Conservation (phyloP, 108 stramenopile species). For the Stephanodiscus triporus region DNA sequence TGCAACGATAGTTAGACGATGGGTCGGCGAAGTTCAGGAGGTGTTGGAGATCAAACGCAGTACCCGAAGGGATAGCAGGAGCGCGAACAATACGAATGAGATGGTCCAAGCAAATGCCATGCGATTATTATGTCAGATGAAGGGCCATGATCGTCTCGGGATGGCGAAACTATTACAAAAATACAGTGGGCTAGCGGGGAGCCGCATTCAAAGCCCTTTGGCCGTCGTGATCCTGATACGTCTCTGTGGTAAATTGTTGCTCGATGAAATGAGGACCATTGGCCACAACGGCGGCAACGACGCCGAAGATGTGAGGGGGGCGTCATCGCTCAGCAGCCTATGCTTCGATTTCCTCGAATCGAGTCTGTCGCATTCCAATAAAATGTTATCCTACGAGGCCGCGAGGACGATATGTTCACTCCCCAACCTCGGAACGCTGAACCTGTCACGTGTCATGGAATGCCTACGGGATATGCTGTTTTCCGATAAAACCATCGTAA, state of each 20-base stretch:
- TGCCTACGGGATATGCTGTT: constrained; percentile 95
- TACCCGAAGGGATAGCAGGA: background rate
- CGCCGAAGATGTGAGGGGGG: constrained; percentile 35
- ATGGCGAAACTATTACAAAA: constrained; percentile 95
- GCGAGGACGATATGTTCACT: constrained; percentile 95
- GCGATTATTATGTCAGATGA: constrained; percentile 97
- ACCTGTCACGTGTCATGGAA: constrained; percentile 93
- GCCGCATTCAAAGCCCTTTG: constrained; percentile 86
- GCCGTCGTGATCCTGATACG: constrained; percentile 95
- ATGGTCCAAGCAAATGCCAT: constrained; percentile 96
- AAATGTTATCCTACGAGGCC: constrained; percentile 99
- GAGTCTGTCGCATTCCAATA: constrained; percentile 91
- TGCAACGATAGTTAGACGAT: constrained; percentile 84
- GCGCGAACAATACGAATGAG: constrained; percentile 85
- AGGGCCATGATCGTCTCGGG: constrained; percentile 95
- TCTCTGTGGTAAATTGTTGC: constrained; percentile 88
- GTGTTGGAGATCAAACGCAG: constrained; percentile 11
- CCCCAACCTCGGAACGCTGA: constrained; percentile 90
- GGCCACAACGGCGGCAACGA: constrained; percentile 61
- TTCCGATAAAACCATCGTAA: constrained; percentile 90
- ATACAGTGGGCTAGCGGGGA: constrained; percentile 69
- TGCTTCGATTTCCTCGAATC: constrained; percentile 93
- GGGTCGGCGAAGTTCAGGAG: constrained; percentile 95
- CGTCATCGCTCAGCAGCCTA: constrained; percentile 71
- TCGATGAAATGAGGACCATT: constrained; percentile 69